A percentile compares a stretch with the other conserved stretches of the same genome.
These are phyloP conservation scores for Microbotryum intermedium DNA, from an alignment of 1,284 basidiomycete species.

Conservation along the genomic window DNA sequence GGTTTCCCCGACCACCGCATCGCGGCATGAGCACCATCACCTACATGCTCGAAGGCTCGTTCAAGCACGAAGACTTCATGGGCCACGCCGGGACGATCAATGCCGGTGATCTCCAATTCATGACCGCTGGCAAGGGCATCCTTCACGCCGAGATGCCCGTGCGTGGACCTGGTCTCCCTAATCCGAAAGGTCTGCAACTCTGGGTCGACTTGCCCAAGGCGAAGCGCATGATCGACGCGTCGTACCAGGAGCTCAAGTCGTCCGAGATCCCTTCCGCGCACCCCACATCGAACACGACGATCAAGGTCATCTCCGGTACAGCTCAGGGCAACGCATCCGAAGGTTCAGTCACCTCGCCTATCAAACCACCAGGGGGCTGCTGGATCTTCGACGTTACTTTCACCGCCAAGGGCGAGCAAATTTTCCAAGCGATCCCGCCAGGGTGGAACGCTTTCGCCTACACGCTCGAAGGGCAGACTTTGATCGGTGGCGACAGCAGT, in stretches of 20 bases:
- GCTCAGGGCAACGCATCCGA: conserved; percentile 52
- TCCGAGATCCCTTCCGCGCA: conserved; percentile 46
- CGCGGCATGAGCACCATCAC: conserved; percentile 74
- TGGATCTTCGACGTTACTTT: conserved; percentile 84
- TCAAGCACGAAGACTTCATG: conserved; percentile 82
- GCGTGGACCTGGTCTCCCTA: conserved; percentile 58
- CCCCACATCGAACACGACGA: conserved; percentile 56
- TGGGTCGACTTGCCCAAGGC: conserved; percentile 88
- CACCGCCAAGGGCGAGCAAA: conserved; percentile 51
- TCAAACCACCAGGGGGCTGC: conserved; percentile 80
- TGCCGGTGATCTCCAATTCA: conserved; percentile 86
- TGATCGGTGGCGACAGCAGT: conserved; percentile 2
- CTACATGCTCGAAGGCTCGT: conserved; percentile 80
- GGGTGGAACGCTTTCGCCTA: conserved; percentile 40
- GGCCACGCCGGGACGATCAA: conserved; percentile 62
- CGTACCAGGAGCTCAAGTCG: conserved; percentile 46
- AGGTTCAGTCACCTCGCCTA: conserved; percentile 61
- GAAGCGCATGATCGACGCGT: conserved; percentile 64
- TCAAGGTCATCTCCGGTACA: conserved; percentile 83
- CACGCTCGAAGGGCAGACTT: conserved; percentile 22
- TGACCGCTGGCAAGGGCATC: conserved; percentile 69
- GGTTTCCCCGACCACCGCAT: conserved; percentile 69
- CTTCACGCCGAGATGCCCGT: conserved; percentile 63
- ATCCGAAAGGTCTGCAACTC: conserved; percentile 71
- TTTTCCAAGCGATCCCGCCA: conserved; percentile 75